Base-by-base conservation (phyloP, 768 basidiomycete species). In the Lepiota venenata region DNA sequence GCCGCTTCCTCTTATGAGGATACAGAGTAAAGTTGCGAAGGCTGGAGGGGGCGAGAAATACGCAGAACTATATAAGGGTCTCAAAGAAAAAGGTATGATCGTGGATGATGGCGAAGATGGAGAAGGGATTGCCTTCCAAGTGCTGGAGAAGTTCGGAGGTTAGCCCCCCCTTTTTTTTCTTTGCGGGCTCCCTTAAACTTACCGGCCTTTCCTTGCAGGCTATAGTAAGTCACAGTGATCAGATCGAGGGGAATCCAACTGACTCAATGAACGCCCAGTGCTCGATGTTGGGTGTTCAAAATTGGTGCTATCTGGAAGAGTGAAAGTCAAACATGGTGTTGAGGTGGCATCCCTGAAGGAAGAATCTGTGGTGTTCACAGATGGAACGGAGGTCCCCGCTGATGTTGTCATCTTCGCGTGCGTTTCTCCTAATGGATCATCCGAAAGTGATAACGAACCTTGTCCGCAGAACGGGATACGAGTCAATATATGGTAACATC, bases 291-390 rank as follows among this genome's bases (percentile, higher is more conserved):
- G 81, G 22, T 76, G 76, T 40, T 74, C 76, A 29, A 71, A 81
- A 60, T 67, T 78, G 52, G 78, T 84, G 58, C 72, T 72, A 29
- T 69, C 76, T 39, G 81, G 82, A 5, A 75, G 81, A 60, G 78
- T 84, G 66, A 79, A 80, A 60, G 64, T 85, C 55, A 84, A 83
- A 69, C 78, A 77, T 59, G 81, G 80, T 38, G 65, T 69, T 15
- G 72, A 75, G 56, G 68, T 78, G 37, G 64, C 66, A 18, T 57
- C 59, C 10, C 73, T 78, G 61, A 68, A 63, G 8, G 52, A 62
- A n/a, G 56, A 65, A 39, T 68, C 66, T 14, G 57, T 77, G 4
- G 50, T 71, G 11, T 75, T 79, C 59, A 65, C 66, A 0, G 71
- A 78, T 53, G 72, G 72, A 10, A 67, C 66, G n/a, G 60, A 64